phyloP scores from a whole-genome alignment of 805 yeast genomes.

The Cyberlindnera xishuangbannaensis region DNA sequence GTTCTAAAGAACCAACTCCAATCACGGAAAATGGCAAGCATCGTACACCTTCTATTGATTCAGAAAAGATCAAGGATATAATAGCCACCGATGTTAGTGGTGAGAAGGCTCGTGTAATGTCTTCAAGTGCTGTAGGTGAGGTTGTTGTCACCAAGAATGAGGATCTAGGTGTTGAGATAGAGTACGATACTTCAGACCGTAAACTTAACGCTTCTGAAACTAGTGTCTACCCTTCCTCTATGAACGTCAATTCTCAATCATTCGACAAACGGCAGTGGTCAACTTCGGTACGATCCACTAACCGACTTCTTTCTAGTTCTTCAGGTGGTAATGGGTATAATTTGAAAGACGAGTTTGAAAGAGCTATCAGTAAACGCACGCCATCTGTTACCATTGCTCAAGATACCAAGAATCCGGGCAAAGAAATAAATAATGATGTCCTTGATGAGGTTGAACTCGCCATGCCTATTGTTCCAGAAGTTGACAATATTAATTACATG shows the following conservation, averaged over 20 bases:
- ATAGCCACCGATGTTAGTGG: slow-evolving; percentile 9
- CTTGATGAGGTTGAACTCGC: slow-evolving; percentile 6
- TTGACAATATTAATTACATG: slow-evolving; percentile 7
- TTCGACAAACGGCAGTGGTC: background rate
- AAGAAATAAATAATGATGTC: background rate
- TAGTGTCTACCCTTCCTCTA: background rate
- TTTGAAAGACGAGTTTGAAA: slow-evolving; percentile 18
- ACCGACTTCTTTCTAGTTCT: slow-evolving; percentile 13
- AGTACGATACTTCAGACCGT: slow-evolving; percentile 9
- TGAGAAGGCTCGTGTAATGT: slow-evolving; percentile 14
- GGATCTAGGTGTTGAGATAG: slow-evolving; percentile 20
- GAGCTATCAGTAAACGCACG: slow-evolving; percentile 8
- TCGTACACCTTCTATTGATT: slow-evolving; percentile 13
- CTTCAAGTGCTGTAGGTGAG: slow-evolving; percentile 14
- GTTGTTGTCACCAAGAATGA: slow-evolving; percentile 18
- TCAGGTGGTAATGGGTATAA: slow-evolving; percentile 16
- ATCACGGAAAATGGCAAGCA: background rate
- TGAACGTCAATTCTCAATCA: background rate
- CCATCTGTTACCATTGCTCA: slow-evolving; percentile 1
- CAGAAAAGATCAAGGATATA: slow-evolving; percentile 14
- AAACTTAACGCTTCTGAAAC: background rate
- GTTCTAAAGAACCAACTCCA: slow-evolving; percentile 7
- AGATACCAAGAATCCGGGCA: background rate
- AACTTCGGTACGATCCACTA: background rate
- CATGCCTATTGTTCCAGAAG: slow-evolving; percentile 12